A percentile compares a stretch with the other conserved stretches of the same genome.
phyloP scores from a whole-genome alignment of 2,329 filamentous ascomycete species.

The Phaeosphaeria sp. region DNA sequence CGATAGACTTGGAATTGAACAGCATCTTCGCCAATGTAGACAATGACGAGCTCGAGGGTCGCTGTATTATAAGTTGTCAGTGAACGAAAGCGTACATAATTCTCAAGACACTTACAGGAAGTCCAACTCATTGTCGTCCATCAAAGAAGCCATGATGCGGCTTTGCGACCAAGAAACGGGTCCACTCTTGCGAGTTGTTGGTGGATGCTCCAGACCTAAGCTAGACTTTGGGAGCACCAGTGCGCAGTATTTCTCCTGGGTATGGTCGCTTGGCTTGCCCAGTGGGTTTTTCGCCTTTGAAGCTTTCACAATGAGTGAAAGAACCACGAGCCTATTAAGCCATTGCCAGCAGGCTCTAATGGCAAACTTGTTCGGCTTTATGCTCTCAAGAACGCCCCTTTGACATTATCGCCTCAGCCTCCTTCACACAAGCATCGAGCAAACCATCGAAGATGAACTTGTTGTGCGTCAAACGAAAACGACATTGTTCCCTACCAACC shows the following conservation, averaged over 20 bases:
- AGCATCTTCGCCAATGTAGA: constrained; percentile 4
- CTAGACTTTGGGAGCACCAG: not conserved
- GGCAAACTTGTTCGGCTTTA: not conserved
- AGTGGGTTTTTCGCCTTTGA: not conserved
- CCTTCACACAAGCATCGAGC: constrained; percentile 6
- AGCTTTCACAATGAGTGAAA: not conserved
- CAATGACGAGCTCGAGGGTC: constrained; percentile 12
- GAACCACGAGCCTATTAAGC: not conserved
- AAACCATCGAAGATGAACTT: constrained; percentile 6
- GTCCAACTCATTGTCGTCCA: not conserved
- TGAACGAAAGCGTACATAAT: not conserved
- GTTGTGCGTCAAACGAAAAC: constrained; percentile 1
- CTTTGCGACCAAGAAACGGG: not conserved
- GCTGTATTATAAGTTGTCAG: not conserved
- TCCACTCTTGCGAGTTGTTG: not conserved
- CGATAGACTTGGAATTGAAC: constrained; percentile 8
- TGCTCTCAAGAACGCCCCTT: not conserved
- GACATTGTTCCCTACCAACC: not conserved
- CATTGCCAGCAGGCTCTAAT: not conserved
- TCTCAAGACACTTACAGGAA: not conserved
- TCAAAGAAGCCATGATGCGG: not conserved
- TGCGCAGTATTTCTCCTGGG: not conserved
- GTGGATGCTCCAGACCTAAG: not conserved
- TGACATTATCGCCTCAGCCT: not conserved
- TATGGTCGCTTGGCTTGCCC: not conserved